Conservation (phyloP, 768 basidiomycete genomes). For the Symmetrospora coprosmae region DNA sequence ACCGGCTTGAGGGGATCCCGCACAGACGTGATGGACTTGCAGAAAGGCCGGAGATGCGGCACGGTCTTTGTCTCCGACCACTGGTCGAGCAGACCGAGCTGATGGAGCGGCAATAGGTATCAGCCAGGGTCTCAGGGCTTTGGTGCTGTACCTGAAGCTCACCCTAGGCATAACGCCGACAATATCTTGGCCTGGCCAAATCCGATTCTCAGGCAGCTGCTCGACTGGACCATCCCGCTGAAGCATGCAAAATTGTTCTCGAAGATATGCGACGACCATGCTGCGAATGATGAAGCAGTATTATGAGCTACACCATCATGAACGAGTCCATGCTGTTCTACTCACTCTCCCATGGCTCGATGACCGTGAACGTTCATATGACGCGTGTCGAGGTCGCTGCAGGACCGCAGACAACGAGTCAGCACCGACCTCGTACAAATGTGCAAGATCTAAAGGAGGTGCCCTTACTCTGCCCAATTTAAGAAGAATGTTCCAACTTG, state of each 20-base stretch:
- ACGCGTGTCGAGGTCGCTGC: not conserved
- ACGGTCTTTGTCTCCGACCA: not conserved
- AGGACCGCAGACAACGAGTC: not conserved
- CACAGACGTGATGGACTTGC: slow-evolving; percentile 2
- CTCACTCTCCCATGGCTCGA: slow-evolving; percentile 16
- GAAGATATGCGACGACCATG: slow-evolving; percentile 21
- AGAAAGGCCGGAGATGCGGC: not conserved
- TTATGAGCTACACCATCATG: too few relatives aligned
- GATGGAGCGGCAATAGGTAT: not conserved
- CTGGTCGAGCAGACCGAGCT: slow-evolving; percentile 1
- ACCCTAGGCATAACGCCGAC: not conserved
- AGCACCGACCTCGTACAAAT: not conserved
- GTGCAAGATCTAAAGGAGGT: too few relatives aligned
- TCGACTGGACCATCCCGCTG: not conserved
- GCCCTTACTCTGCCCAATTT: not conserved
- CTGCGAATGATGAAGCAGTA: not conserved
- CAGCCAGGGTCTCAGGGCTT: not conserved
- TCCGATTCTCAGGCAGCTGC: not conserved
- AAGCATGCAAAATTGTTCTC: slow-evolving; percentile 20
- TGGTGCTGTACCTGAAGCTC: not conserved
- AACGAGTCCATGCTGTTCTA: not conserved
- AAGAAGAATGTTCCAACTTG: not conserved
- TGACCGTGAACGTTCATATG: slow-evolving; percentile 19
- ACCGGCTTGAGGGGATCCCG: slow-evolving; percentile 6
- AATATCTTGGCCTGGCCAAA: slow-evolving; percentile 5